Evolutionary conservation across 2,329 filamentous ascomycete genomes (phyloP).

Genomic region (Tricladium varicosporioides): DNA sequence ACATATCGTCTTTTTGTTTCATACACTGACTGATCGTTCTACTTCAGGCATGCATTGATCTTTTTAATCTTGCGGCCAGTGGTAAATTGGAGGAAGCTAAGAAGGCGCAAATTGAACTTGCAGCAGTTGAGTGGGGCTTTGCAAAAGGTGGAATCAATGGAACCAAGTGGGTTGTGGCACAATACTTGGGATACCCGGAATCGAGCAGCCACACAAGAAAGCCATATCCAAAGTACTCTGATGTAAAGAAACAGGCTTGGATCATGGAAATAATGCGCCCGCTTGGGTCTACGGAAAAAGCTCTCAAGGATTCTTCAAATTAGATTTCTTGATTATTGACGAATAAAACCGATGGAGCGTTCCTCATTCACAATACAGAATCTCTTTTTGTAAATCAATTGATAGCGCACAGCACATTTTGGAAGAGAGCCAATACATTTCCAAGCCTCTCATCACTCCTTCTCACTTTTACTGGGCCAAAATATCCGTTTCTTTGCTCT

Average conservation of each 20-base stretch:
- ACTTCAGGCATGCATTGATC: conserved; percentile 52
- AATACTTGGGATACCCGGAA: conserved; percentile 61
- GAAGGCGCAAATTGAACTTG: conserved; percentile 59
- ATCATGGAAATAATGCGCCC: conserved; percentile 30
- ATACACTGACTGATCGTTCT: not conserved
- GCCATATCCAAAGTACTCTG: conserved; percentile 50
- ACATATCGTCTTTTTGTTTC: not conserved
- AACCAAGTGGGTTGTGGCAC: conserved; percentile 60
- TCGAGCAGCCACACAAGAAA: conserved; percentile 49
- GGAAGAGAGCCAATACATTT: too few relatives aligned
- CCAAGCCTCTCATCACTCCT: too few relatives aligned
- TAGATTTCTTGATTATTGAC: too few relatives aligned
- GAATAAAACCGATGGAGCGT: too few relatives aligned
- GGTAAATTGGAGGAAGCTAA: conserved; percentile 57
- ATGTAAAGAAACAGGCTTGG: conserved; percentile 45
- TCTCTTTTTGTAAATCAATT: too few relatives aligned
- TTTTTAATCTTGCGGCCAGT: conserved; percentile 54
- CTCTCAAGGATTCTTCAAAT: too few relatives aligned
- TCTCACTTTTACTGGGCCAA: conserved; percentile 11
- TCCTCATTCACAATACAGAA: too few relatives aligned
- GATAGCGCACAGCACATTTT: too few relatives aligned
- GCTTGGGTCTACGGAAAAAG: conserved; percentile 20
- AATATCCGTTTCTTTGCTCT: conserved; percentile 20
- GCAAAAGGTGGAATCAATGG: conserved; percentile 65
- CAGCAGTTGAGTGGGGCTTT: conserved; percentile 63